Percentiles rank a stretch among this genome's conserved stretches.
Conservation (phyloP, 164 flowering plant species). For the Vitis vinifera region DNA sequence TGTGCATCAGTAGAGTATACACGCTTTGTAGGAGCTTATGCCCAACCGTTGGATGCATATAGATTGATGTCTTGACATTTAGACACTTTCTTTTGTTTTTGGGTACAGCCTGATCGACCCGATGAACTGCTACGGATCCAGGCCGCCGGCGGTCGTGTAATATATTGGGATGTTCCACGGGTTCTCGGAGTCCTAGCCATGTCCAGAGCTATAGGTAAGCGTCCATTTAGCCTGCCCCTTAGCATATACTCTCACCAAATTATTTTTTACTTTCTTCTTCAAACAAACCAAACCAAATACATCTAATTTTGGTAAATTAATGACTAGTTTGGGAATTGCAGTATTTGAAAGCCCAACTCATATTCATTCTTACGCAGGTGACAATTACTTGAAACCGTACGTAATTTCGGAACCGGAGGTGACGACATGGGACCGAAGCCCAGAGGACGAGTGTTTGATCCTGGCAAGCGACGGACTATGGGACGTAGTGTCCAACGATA, state of each 20-base stretch:
- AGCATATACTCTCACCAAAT: no score
- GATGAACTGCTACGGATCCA: conserved; percentile 72
- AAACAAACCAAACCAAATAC: no score
- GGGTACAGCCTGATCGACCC: conserved; percentile 71
- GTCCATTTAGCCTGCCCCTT: no score
- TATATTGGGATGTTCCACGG: conserved; percentile 74
- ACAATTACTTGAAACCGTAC: conserved; percentile 70
- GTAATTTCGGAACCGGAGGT: conserved; percentile 73
- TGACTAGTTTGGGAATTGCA: no score
- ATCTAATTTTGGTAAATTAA: no score
- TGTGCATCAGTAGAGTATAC: no score
- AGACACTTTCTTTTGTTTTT: background rate
- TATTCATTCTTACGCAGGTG: conserved; percentile 33
- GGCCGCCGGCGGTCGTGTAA: conserved; percentile 73
- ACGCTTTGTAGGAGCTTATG: no score
- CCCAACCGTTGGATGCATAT: background rate
- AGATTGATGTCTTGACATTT: background rate
- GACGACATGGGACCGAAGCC: conserved; percentile 47
- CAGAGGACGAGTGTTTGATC: conserved; percentile 69
- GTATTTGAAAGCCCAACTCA: no score
- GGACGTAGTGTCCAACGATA: conserved; percentile 78
- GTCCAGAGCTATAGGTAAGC: conserved; percentile 72
- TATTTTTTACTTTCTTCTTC: no score
- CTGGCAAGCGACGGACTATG: conserved; percentile 83
- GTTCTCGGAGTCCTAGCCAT: conserved; percentile 82